Conservation (phyloP, 441 rosid species). For the Dalechampia spathulata region DNA sequence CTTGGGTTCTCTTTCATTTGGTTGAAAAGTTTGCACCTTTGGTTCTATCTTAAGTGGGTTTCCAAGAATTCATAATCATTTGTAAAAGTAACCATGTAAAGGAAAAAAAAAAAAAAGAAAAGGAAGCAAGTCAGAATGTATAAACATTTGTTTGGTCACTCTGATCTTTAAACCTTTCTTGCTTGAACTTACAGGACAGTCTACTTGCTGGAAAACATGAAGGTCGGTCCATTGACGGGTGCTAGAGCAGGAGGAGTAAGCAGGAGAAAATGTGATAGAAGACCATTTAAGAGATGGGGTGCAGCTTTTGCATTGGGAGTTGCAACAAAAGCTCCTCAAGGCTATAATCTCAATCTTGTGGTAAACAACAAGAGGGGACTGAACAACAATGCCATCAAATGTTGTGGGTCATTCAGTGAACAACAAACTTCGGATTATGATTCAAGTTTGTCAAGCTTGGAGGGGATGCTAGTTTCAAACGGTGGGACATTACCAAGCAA, state of each 20-base stretch:
- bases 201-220: slow-evolving; percentile 12
- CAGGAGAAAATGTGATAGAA: slow-evolving; percentile 6
- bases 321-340: not conserved
- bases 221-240: slow-evolving; percentile 11
- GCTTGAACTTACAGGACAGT: not conserved
- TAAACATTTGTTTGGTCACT: too few relatives aligned
- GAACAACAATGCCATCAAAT: slow-evolving; percentile 16
- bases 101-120: too few relatives aligned
- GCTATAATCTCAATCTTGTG: slow-evolving; percentile 2
- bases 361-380: not conserved
- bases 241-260: slow-evolving; percentile 2
- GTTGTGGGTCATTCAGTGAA: slow-evolving; percentile 21
- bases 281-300: slow-evolving; percentile 3
- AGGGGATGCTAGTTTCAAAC: slow-evolving; percentile 5
- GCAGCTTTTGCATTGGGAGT: slow-evolving; percentile 3
- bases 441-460: slow-evolving; percentile 6
- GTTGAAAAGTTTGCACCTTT: too few relatives aligned
- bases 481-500: slow-evolving; percentile 11
- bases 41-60: too few relatives aligned
- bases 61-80: too few relatives aligned
- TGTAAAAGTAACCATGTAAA: too few relatives aligned
- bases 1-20: too few relatives aligned
- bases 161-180: not conserved
- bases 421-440: slow-evolving; percentile 16
- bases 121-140: too few relatives aligned